Base-by-base conservation (phyloP, 164 flowering plant species). In the Cinnamomum chago region DNA sequence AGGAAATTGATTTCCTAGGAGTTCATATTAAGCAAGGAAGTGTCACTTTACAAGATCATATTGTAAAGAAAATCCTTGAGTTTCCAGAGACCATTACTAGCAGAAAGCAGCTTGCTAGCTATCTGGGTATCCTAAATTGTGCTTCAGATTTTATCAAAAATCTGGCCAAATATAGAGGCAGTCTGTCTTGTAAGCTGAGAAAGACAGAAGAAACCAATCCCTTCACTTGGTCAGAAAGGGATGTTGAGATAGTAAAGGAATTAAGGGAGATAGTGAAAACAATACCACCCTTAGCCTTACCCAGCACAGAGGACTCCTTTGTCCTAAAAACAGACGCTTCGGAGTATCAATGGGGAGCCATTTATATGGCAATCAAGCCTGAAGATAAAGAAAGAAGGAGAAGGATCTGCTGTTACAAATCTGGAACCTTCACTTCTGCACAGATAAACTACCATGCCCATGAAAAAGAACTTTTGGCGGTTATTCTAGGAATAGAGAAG, bases 311-410 rank as follows among this genome's bases (percentile, higher is more conserved):
- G 0, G 73, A 76, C 10, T 22, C 6, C 0, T 2, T 76, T 6
- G 70, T 76, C 5, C 9, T 68, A 2, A 71, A 70, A 15, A 70
- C 69, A 0, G 73, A 76, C 35, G 78, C 73, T 1, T 60, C 69
- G 1, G 22, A 70, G 17, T 0, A 14, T 0, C 47, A 9, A 15
- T 76, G 78, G 78, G 73, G 73, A 15, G 73, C 62, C 2, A n/a
- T 60, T 5, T 6, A 30, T 1, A 2, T n/a, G 24, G 35, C 62
- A 6, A 28, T 62, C 3, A 13, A 51, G 1, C 22, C 30, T 4
- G n/a, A 58, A 28, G 50, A 60, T 1, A 5, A 3, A 13, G 50
- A 58, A 60, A 55, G 60, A 68, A 40, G 33, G 22, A 40, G 28
- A 68, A 20, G 3, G 10, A 13, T 64, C 24, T 64, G 69, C 15